These are phyloP conservation scores for Blastocystis sp. DNA, from an alignment of 352 stramenopile species.

Conservation along the genomic window DNA sequence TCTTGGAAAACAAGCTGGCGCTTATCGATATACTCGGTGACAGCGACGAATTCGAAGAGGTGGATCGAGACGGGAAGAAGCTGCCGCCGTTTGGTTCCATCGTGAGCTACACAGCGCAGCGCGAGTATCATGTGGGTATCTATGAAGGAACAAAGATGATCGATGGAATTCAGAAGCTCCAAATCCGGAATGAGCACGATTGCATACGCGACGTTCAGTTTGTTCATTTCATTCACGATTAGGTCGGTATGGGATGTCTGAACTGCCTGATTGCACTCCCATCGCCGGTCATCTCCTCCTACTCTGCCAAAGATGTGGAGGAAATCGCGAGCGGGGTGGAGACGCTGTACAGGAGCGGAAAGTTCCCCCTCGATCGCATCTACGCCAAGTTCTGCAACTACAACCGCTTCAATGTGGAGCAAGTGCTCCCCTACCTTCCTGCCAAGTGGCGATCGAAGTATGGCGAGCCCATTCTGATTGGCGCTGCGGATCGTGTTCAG, in stretches of 20 bases:
- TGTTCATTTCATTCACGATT: not conserved
- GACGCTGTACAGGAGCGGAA: slow-evolving; percentile 9
- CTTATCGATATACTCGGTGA: slow-evolving; percentile 39
- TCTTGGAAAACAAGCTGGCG: slow-evolving; percentile 43
- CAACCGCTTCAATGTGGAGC: slow-evolving; percentile 54
- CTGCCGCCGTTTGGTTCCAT: slow-evolving; percentile 37
- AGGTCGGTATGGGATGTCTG: slow-evolving; percentile 58
- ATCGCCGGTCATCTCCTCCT: not conserved
- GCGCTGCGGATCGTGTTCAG: slow-evolving; percentile 10
- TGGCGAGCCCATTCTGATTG: slow-evolving; percentile 37
- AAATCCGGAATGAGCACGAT: slow-evolving; percentile 60
- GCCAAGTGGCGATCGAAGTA: slow-evolving; percentile 50
- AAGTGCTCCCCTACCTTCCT: slow-evolving; percentile 57
- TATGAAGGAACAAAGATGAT: slow-evolving; percentile 56
- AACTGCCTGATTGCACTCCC: slow-evolving; percentile 18
- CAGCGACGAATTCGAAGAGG: slow-evolving; percentile 35
- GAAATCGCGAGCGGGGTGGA: slow-evolving; percentile 15
- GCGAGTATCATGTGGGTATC: slow-evolving; percentile 28
- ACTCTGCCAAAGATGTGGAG: slow-evolving; percentile 20
- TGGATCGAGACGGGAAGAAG: slow-evolving; percentile 30
- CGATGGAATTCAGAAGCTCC: slow-evolving; percentile 57
- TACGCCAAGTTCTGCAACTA: slow-evolving; percentile 55
- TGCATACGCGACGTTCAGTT: slow-evolving; percentile 41
- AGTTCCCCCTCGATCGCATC: slow-evolving; percentile 22
- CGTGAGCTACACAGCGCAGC: slow-evolving; percentile 25